Evolutionary conservation across 176 grass and related monocot species (phyloP), one percentile per base, ranked within the genome.

Genomic region (Zoysia pacifica): DNA sequence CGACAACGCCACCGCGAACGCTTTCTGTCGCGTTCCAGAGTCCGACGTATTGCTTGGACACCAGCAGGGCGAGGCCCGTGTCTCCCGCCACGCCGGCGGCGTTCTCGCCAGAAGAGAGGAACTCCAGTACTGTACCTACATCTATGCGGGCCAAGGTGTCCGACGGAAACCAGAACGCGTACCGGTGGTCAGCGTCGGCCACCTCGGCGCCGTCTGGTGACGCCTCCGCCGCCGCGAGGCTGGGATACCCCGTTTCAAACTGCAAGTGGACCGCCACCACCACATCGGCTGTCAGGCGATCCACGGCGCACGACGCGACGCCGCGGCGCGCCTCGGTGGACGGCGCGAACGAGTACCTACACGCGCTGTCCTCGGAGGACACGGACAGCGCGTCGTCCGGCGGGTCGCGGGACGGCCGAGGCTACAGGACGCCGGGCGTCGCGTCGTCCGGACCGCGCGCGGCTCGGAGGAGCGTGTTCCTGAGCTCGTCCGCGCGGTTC

Each of bases 21-120:
- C 85, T 96, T 4, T 88, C 90, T 1, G 93, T 92, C 42, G 89
- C 90, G 49, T 96, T 96, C 87, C 93, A 92, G 86, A 88, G 79
- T 42, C 68, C 87, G 6, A 60, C 90, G 5, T 90, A 92, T 74
- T 79, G 73, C 67, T 64, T 88, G 61, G 85, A 88, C 35, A 75
- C 79, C 15, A 82, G 49, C 79, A 90, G 74, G 78, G 73, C 70
- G 54, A 83, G 65, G 62, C 62, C 67, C 65, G 43, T 58, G 4
- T 84, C 86, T 50, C 69, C 84, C 0, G 62, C 78, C 0, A 75
- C 47, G n/a, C 41, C 11, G 40, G 44, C 69, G 38, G 56, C 42
- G 41, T 51, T 51, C 74, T 47, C 75, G 48, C 62, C 10, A 52
- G 73, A 81, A 47, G 69, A 42, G 63, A 53, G 28, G 75, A 83